Base-by-base conservation (phyloP, 805 yeast genomes). In the Suhomyces tanzawaensis region DNA sequence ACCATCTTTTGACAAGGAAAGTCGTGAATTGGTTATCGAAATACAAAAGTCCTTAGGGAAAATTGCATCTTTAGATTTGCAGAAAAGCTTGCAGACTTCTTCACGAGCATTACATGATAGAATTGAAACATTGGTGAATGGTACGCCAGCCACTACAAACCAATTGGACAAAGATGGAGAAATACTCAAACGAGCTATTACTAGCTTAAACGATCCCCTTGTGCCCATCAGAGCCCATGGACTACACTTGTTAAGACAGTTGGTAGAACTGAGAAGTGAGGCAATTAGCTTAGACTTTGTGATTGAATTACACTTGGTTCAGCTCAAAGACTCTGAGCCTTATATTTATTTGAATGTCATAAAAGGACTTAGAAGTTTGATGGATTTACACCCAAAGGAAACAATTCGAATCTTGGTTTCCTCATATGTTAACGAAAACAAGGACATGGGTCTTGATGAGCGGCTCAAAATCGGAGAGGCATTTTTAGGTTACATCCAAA, bases 151-250 rank as follows among this genome's bases (percentile, higher is more conserved):
- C 2, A 48, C 52, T 1, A 36, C 38, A 2, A 45, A 52, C 7
- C 47, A 44, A 9, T 41, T 42, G 29, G 68, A 64, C 8, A 39
- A 53, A 6, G 75, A 81, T 32, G 57, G 57, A 19, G 62, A 61
- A 17, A 44, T 59, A 0, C 60, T 84, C 32, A 71, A 74, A 12
- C 67, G 76, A 22, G 96, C 96, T 0, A 62, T 86, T 25, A 65
- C 74, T 1, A 77, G 81, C 42, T 58, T 93, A 29, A 79, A 79
- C 39, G 96, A 90, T 58, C 85, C 90, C 0, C 62, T 84, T 29
- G 81, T 85, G 3, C 96, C 98, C 0, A 76, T 91, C 2, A 69
- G 89, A 37, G 98, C 95, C 0, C 89, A 85, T 58, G 98, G 98
- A 0, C 62, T 93, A 7, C 76, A 75, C 45, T 58, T 81, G 17